phyloP scores from a whole-genome alignment of 2,329 filamentous ascomycete genomes.

The Dryadomyces quercivorus region DNA sequence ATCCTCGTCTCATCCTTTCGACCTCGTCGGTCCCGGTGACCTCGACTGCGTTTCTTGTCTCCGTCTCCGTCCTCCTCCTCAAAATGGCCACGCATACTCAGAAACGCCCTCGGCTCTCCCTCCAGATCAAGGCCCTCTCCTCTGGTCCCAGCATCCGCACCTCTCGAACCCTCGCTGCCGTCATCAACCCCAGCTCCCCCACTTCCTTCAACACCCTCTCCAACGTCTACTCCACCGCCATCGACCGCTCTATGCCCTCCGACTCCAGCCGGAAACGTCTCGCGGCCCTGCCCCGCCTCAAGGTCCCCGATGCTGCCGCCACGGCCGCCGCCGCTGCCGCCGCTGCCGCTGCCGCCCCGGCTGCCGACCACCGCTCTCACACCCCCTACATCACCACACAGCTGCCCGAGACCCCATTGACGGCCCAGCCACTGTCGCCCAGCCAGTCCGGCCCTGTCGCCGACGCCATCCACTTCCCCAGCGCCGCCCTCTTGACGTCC shows the following conservation, averaged over 20 bases:
- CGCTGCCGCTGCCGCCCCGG: conserved; percentile 14
- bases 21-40: no score
- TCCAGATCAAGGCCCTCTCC: conserved; percentile 31
- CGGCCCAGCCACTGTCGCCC: conserved; percentile 37
- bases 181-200: conserved; percentile 43
- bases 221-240: conserved; percentile 51
- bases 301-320: conserved; percentile 12
- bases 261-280: conserved; percentile 12
- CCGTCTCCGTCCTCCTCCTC: not conserved
- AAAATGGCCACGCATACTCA: conserved; percentile 17
- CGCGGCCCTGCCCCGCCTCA: conserved; percentile 22
- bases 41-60: no score
- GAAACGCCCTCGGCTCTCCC: conserved; percentile 41
- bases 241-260: conserved; percentile 36
- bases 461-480: conserved; percentile 34
- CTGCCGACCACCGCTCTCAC: conserved; percentile 21
- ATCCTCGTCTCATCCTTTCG: no score
- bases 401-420: conserved; percentile 39
- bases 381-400: conserved; percentile 34
- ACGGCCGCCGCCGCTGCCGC: not conserved
- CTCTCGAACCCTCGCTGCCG: conserved; percentile 30
- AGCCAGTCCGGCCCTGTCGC: conserved; percentile 26
- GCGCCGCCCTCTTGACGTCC: conserved; percentile 37
- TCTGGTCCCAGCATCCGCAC: conserved; percentile 24
- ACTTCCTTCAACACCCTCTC: conserved; percentile 55